phyloP scores from a whole-genome alignment of 805 yeast species.

The Saturnispora halmiae region DNA sequence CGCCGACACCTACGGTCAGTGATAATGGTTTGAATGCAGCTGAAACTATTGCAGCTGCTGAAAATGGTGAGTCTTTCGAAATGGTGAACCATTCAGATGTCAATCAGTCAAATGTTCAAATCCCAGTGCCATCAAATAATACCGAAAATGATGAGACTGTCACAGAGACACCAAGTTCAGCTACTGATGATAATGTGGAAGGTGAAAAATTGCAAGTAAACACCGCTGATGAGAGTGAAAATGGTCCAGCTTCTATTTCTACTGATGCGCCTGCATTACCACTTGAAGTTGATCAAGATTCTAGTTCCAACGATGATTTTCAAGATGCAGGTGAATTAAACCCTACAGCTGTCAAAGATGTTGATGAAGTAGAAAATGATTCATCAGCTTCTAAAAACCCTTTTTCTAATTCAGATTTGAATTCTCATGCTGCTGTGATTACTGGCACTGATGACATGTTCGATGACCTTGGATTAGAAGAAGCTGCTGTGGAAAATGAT shows the following conservation, averaged over 20 bases:
- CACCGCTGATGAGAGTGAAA: background rate
- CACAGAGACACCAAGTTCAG: slow-evolving; percentile 9
- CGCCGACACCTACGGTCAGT: slow-evolving; percentile 29
- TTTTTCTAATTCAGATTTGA: slow-evolving; percentile 14
- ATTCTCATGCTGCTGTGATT: too few species aligned
- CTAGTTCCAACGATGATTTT: slow-evolving; percentile 13
- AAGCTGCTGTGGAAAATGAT: slow-evolving; percentile 23
- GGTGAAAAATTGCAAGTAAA: too few species aligned
- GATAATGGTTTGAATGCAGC: slow-evolving; percentile 21
- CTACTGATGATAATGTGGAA: slow-evolving; percentile 8
- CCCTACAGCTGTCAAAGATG: slow-evolving; percentile 8
- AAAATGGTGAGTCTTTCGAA: slow-evolving; percentile 42
- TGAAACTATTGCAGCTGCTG: slow-evolving; percentile 13
- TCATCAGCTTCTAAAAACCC: slow-evolving; percentile 11
- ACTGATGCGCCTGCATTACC: background rate
- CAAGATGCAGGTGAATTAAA: slow-evolving; percentile 14
- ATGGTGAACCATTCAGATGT: slow-evolving; percentile 42
- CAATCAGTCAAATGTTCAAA: background rate
- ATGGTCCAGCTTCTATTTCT: background rate
- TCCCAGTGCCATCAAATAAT: background rate
- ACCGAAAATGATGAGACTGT: slow-evolving; percentile 6
- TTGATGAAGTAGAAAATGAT: slow-evolving; percentile 2
- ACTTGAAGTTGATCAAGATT: slow-evolving; percentile 6
- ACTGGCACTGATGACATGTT: slow-evolving; percentile 21
- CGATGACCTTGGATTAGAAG: slow-evolving; percentile 31